Evolutionary conservation across 2,329 filamentous ascomycete species (phyloP), one percentile per base, ranked within the genome.

Genomic region (Diaporthe ampelina): DNA sequence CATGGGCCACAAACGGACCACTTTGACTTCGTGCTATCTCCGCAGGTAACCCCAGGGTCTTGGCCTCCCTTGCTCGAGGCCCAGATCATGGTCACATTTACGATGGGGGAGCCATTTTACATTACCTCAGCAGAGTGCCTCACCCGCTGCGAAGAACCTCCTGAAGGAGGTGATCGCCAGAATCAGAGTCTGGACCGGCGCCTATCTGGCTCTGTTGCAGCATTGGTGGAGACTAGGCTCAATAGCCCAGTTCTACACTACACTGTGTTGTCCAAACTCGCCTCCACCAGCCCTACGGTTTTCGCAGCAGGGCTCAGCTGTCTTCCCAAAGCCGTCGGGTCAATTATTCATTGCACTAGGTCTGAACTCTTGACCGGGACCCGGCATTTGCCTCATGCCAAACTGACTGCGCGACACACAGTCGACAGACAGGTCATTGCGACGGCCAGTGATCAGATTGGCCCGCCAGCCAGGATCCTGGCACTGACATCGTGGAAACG

Each of bases 1-100:
- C 48, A 15, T 54, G 63, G 63, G 48, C 63, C 63, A 68, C 63
- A 68, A 68, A 52, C 63, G 48, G 32, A 68, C 63, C 63, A 68
- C 63, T 54, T 68, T 68, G 63, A 68, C 63, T 68, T 68, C 63
- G 63, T 68, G 48, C 48, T 68, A 54, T 50, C 32, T 54, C 63
- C 48, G 63, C 32, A 68, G 48, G 63, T 35, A 68, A 68, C 48
- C 48, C 32, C 63, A 35, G 32, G 8, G 32, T 26, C 63, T 54
- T 68, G 63, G 63, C 63, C 8, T 26, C 63, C 19, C n/a, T 26
- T 40, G 32, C 48, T 11, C n/a, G 21, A 45, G 21, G 29, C 45
- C 61, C 45, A 67, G 43, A 67, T 52, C 29, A 40, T 52, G 63
- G 63, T 67, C 63, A 50, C 63, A 52, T 52, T 19, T 24, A 24